Evolutionary conservation across 2,329 filamentous ascomycete genomes (phyloP).

Genomic region (Orbilia brochopaga): DNA sequence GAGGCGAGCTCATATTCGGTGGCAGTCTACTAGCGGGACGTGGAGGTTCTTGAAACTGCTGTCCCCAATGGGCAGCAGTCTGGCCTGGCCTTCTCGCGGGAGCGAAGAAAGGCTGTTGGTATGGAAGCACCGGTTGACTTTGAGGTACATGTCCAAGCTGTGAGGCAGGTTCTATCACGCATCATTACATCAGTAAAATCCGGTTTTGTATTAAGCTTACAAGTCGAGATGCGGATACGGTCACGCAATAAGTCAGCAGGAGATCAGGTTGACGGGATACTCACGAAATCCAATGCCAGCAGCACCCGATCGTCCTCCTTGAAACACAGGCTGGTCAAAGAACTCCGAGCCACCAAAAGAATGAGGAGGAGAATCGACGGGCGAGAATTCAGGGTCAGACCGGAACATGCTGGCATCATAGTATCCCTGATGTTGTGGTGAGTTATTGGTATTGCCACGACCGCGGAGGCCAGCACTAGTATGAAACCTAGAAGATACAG

Average conservation of each 20-base stretch:
- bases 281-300: slow-evolving; percentile 16
- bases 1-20: slow-evolving; percentile 18
- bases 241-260: not conserved
- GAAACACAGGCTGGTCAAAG: slow-evolving; percentile 5
- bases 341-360: slow-evolving; percentile 5
- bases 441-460: not conserved
- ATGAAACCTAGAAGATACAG: slow-evolving; percentile 20
- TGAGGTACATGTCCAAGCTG: not conserved
- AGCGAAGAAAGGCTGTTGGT: slow-evolving; percentile 23
- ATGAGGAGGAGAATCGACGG: slow-evolving; percentile 24
- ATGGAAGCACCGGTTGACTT: slow-evolving; percentile 8
- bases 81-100: slow-evolving; percentile 12
- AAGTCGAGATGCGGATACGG: no score
- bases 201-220: no score
- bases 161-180: not conserved
- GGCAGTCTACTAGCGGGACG: slow-evolving; percentile 26
- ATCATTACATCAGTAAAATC: no score
- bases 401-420: slow-evolving; percentile 34
- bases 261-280: not conserved
- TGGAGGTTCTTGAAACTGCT: slow-evolving; percentile 15
- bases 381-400: slow-evolving; percentile 27
- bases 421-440: slow-evolving; percentile 7
- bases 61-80: not conserved
- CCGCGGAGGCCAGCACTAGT: slow-evolving; percentile 15
- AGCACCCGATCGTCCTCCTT: slow-evolving; percentile 10